Evolutionary conservation across 805 yeast species (phyloP), one percentile per base, ranked within the genome.

Genomic region (Schwanniomyces yamadae): DNA sequence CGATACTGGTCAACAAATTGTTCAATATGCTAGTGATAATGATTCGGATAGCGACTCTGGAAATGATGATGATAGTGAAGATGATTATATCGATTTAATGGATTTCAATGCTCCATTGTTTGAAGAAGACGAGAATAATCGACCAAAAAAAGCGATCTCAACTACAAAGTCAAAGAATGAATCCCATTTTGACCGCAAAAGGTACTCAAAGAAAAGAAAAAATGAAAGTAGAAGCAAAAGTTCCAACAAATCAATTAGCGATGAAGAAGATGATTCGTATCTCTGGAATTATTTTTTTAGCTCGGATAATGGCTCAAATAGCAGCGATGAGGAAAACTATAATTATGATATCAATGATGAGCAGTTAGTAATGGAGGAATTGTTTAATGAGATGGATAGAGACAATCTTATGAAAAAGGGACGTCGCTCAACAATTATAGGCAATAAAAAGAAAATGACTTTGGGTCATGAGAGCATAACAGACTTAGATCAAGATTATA

Each of bases 231-330:
- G 31, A 40, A 44, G 18, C 4, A 28, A 29, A 17, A 24, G 37
- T 22, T 20, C 28, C 6, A 13, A 23, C 11, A 36, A 37, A 23
- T 44, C 26, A 34, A 40, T 39, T 32, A 55, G 61, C 33, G 69
- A 66, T 29, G 78, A 75, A 26, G 81, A 77, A 18, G 89, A 81
- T 53, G 90, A 84, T 50, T 71, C 84, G 4, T 80, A 83, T 49
- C 63, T 85, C 26, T 78, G 89, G 81, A 82, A 82, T 52, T 84
- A 84, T 57, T 82, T 84, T 46, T 81, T 85, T 50, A 64, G 71
- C 37, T 58, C 68, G 2, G 72, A 66, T 41, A 58, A 60, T 26
- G 65, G 60, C 14, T 48, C 50, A n/a, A 42, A 48, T 24, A 59
- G 53, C 22, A 55, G 49, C 6, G 57, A 50, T 6, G 52, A 46